These are phyloP conservation scores for Verticillium klebahnii DNA, from an alignment of 2,329 filamentous ascomycete species.

Conservation along the genomic window DNA sequence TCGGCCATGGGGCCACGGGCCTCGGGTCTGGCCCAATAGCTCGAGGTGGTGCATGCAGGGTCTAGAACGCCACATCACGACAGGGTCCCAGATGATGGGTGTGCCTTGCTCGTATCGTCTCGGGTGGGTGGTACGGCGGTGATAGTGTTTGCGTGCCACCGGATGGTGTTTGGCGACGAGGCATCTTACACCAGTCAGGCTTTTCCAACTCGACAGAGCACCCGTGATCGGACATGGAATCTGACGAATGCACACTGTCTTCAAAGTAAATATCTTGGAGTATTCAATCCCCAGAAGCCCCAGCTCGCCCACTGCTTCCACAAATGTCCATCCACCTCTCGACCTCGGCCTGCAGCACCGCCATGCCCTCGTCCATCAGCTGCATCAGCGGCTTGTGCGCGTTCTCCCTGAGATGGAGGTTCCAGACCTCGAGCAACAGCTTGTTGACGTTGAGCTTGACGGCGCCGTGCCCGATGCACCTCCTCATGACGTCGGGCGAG, in stretches of 20 bases:
- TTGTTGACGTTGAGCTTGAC: conserved; percentile 49
- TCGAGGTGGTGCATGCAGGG: not conserved
- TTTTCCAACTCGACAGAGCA: too few relatives aligned
- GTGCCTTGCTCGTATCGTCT: not conserved
- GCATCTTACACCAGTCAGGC: too few relatives aligned
- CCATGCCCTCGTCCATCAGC: conserved; percentile 40
- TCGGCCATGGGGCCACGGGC: not conserved
- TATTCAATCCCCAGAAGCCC: conserved; percentile 11
- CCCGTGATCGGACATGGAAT: too few relatives aligned
- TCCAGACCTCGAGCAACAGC: conserved; percentile 40
- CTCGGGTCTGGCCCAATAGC: not conserved
- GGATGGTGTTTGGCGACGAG: too few relatives aligned
- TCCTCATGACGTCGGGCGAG: conserved; percentile 35
- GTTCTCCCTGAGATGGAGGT: conserved; percentile 33
- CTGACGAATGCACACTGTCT: too few relatives aligned
- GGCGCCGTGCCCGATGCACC: conserved; percentile 40
- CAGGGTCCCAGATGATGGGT: not conserved
- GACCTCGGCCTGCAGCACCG: conserved; percentile 32
- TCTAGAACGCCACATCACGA: not conserved
- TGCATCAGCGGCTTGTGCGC: conserved; percentile 30
- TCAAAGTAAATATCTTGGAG: too few relatives aligned
- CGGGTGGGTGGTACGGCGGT: too few relatives aligned
- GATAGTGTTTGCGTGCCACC: too few relatives aligned
- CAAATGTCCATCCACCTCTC: conserved; percentile 45
- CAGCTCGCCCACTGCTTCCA: conserved; percentile 38